Evolutionary conservation across 148 eudicot genomes (phyloP).

Genomic region (Fagopyrum tataricum): DNA sequence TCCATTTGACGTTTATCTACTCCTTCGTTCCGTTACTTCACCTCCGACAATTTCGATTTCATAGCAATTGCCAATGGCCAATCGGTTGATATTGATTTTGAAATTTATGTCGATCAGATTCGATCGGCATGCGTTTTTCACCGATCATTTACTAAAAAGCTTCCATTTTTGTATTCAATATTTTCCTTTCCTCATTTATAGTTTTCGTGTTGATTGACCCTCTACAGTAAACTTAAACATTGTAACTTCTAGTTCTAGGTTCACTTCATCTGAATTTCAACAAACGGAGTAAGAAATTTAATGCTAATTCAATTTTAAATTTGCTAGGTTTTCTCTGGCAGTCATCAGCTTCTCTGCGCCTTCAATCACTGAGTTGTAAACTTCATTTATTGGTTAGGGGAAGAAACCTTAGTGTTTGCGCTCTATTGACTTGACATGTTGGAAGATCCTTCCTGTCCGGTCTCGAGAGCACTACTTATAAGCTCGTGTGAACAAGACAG

Average conservation of each 20-base stretch:
- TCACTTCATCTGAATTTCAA: background rate
- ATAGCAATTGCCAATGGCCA: background rate
- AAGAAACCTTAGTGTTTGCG: background rate
- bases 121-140: background rate
- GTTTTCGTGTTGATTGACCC: background rate
- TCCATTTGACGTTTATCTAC: background rate
- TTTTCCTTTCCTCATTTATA: background rate
- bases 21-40: background rate
- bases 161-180: slow-evolving; percentile 23
- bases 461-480: slow-evolving; percentile 13
- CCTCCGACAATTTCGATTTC: background rate
- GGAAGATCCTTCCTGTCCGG: slow-evolving; percentile 29
- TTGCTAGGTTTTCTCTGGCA: slow-evolving; percentile 6
- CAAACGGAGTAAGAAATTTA: background rate
- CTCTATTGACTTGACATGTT: slow-evolving; percentile 16
- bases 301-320: background rate
- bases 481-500: slow-evolving; percentile 14
- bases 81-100: background rate
- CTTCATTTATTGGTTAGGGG: background rate
- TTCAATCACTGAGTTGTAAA: background rate
- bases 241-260: background rate
- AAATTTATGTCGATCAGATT: slow-evolving; percentile 13
- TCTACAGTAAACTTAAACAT: background rate
- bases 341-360: slow-evolving; percentile 4
- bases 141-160: slow-evolving; percentile 20